Evolutionary conservation across 208 protist species (phyloP), one percentile per base, ranked within the genome.

Genomic region (Acanthamoeba lenticulata): DNA sequence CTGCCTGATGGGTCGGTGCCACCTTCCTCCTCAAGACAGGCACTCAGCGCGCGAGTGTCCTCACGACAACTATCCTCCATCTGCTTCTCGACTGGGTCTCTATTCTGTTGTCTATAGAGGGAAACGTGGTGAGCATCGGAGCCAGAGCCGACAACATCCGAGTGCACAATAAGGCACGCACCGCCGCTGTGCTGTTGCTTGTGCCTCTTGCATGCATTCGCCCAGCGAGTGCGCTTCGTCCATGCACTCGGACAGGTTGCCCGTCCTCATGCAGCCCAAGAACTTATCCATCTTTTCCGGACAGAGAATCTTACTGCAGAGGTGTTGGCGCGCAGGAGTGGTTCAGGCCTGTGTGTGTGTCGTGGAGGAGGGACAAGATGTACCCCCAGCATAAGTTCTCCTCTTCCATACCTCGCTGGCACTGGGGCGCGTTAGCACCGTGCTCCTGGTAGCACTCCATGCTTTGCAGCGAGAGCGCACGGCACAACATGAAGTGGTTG

Each of bases 401-500:
- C 52, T 72, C 85, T 34, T 91, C 85, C 57, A 74, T 86, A 27
- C 77, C 21, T 17, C 77, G 40, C 6, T 42, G 77, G 44, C 77
- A 86, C 44, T 86, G 44, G 1, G 29, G 15, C 19, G 77, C 40
- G 44, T 86, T 42, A 27, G 40, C 38, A 21, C 77, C 77, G 77
- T 86, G 40, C 77, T 86, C 77, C 7, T 86, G 40, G 44, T 86
- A 86, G 77, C 77, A 86, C 24, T 86, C 77, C n/a, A 47, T 38
- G 34, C 77, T 86, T 44, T 86, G 77, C 77, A 86, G 77, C 17
- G 77, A 86, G 13, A 86, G 77, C 44, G 77, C 77, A 9, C 77
- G 77, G n/a, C 77, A 86, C 24, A 86, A 44, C 77, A 86, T 86
- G 77, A 86, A 86, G 44, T 38, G 77, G 44, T 86, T 86, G 44